Evolutionary conservation across 768 basidiomycete genomes (phyloP).

Genomic region (Mycena amicta): DNA sequence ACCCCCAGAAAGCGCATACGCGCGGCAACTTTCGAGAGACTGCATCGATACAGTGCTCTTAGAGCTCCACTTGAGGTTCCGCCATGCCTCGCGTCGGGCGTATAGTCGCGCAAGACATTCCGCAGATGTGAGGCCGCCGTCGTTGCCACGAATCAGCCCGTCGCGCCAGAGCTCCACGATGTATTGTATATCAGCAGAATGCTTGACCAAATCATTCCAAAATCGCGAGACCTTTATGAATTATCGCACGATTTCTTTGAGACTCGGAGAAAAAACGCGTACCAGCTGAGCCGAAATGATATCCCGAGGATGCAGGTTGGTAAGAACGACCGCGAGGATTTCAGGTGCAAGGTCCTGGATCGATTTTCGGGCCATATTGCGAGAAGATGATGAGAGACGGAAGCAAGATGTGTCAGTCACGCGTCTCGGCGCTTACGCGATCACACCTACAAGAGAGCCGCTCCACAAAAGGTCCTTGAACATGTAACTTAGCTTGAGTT

Average conservation of each 20-base stretch:
- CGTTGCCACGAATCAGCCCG: constrained; percentile 1
- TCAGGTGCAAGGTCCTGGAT: no score
- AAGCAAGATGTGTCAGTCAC: no score
- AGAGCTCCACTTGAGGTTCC: constrained; percentile 1
- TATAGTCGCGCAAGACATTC: background rate
- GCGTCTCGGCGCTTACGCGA: no score
- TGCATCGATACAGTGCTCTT: background rate
- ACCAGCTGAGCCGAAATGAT: background rate
- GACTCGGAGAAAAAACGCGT: background rate
- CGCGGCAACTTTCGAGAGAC: background rate
- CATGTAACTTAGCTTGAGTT: no score
- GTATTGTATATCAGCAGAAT: constrained; percentile 6
- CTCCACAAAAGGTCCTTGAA: no score
- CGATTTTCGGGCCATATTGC: no score
- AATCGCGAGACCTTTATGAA: constrained; percentile 1
- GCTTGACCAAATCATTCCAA: constrained; percentile 1
- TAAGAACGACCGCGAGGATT: constrained; percentile 3
- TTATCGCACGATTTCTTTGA: background rate
- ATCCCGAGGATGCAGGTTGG: constrained; percentile 2
- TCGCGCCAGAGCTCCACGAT: constrained; percentile 11
- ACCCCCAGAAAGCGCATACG: constrained; percentile 10
- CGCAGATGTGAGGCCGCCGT: background rate
- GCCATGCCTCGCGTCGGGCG: constrained; percentile 5
- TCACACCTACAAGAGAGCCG: no score
- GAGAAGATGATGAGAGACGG: no score